Evolutionary conservation across 2,329 filamentous ascomycete species (phyloP).

Genomic region (Neoscytalidium dimidiatum): DNA sequence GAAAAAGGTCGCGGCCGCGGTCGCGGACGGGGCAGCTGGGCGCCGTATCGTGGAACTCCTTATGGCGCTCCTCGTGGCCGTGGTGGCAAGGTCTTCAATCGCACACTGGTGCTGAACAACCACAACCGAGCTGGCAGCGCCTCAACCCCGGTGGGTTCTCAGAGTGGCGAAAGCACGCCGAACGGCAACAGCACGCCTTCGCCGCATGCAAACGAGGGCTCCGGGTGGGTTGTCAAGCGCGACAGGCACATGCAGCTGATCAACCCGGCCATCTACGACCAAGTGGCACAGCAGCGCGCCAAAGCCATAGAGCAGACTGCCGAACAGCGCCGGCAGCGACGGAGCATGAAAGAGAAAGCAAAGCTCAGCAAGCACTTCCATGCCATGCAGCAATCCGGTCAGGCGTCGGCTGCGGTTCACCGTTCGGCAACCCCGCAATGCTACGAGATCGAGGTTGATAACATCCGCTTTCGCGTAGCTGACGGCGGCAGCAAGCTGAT

Average conservation of each 20-base stretch:
- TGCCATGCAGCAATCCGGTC: slow-evolving; percentile 17
- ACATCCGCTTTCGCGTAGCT: slow-evolving; percentile 71
- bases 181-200: background rate
- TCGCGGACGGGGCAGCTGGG: slow-evolving; percentile 24
- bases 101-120: slow-evolving; percentile 67
- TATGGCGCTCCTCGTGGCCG: slow-evolving; percentile 37
- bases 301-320: slow-evolving; percentile 73
- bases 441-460: slow-evolving; percentile 69
- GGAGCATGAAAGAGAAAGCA: slow-evolving; percentile 60
- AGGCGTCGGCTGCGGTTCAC: background rate
- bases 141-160: background rate
- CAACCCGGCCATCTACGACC: slow-evolving; percentile 76
- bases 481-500: slow-evolving; percentile 82
- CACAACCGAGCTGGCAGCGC: background rate
- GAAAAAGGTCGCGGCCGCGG: slow-evolving; percentile 22
- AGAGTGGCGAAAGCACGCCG: slow-evolving; percentile 20
- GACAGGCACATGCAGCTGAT: slow-evolving; percentile 82
- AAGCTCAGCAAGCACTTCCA: slow-evolving; percentile 55
- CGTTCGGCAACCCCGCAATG: background rate
- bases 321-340: slow-evolving; percentile 56
- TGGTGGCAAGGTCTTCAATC: slow-evolving; percentile 46
- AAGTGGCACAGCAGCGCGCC: slow-evolving; percentile 67
- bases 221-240: slow-evolving; percentile 68
- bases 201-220: slow-evolving; percentile 10
- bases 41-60: slow-evolving; percentile 30